Conservation (phyloP, 768 basidiomycete species). For the Piloderma croceum region DNA sequence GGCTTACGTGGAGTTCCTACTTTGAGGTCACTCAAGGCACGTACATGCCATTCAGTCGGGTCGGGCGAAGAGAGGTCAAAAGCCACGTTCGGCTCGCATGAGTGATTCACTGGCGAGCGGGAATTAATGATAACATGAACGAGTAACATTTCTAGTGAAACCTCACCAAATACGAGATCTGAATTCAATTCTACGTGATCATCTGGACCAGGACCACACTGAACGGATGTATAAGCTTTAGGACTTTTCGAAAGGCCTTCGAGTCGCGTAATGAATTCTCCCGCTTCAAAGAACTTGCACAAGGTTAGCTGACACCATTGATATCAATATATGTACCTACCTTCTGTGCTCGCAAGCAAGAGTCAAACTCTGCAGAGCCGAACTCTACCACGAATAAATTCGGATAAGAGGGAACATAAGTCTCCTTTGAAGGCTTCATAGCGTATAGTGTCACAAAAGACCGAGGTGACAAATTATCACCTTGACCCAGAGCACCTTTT, state of each 20-base stretch:
- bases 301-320: no score
- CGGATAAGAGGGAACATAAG: conserved; percentile 30
- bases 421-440: conserved; percentile 24
- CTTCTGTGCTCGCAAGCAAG: conserved; percentile 31
- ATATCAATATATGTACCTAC: no score
- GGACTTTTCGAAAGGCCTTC: conserved; percentile 25
- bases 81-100: conserved; percentile 53
- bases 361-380: conserved; percentile 30
- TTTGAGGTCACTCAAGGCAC: conserved; percentile 37
- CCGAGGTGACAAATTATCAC: no score
- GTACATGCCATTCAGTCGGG: conserved; percentile 42
- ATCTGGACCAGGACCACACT: conserved; percentile 39
- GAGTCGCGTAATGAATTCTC: conserved; percentile 32
- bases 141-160: background rate
- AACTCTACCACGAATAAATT: conserved; percentile 35
- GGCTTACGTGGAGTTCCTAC: conserved; percentile 34
- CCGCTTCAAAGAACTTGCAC: conserved; percentile 32
- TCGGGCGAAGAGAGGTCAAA: conserved; percentile 45
- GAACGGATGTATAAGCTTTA: conserved; percentile 48
- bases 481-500: no score
- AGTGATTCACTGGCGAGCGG: conserved; percentile 47
- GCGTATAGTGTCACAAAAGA: no score
- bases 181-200: conserved; percentile 56
- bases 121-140: background rate
- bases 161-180: conserved; percentile 54